Evolutionary conservation across 2,329 filamentous ascomycete genomes (phyloP).

Genomic region (Cytospora paraplurivora): DNA sequence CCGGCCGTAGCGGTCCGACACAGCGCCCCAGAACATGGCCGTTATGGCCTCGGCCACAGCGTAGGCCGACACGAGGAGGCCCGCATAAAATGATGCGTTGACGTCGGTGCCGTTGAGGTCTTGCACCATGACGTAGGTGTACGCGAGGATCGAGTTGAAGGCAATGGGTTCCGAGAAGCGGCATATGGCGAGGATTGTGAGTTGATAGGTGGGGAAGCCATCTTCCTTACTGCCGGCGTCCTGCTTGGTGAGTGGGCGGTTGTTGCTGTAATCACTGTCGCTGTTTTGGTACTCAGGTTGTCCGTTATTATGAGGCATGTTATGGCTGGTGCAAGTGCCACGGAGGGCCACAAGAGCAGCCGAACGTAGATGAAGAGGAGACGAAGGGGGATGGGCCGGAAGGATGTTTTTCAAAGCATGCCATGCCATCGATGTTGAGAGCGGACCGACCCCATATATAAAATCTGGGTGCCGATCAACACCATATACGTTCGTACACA

Average conservation of each 20-base stretch:
- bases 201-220: constrained; percentile 47
- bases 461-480: constrained; percentile 15
- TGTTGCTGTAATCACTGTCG: background rate
- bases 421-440: background rate
- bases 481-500: background rate
- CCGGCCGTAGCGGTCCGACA: constrained; percentile 45
- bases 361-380: background rate
- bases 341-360: background rate
- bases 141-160: constrained; percentile 49
- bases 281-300: background rate
- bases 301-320: constrained; percentile 16
- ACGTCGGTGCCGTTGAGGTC: constrained; percentile 43
- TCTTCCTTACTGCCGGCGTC: constrained; percentile 9
- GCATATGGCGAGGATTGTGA: constrained; percentile 49
- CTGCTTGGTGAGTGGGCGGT: background rate
- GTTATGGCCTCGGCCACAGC: constrained; percentile 47
- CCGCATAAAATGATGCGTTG: constrained; percentile 51
- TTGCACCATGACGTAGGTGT: constrained; percentile 46
- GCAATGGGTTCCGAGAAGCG: constrained; percentile 49
- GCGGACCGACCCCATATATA: constrained; percentile 16
- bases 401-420: constrained; percentile 1
- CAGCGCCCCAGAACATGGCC: constrained; percentile 45
- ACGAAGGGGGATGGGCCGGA: background rate
- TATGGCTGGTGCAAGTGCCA: background rate
- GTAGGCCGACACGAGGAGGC: constrained; percentile 50